A percentile compares a stretch with the other conserved stretches of the same genome.
phyloP scores from a whole-genome alignment of 2,329 filamentous ascomycete species.

The Reticulascus tulasneorum region DNA sequence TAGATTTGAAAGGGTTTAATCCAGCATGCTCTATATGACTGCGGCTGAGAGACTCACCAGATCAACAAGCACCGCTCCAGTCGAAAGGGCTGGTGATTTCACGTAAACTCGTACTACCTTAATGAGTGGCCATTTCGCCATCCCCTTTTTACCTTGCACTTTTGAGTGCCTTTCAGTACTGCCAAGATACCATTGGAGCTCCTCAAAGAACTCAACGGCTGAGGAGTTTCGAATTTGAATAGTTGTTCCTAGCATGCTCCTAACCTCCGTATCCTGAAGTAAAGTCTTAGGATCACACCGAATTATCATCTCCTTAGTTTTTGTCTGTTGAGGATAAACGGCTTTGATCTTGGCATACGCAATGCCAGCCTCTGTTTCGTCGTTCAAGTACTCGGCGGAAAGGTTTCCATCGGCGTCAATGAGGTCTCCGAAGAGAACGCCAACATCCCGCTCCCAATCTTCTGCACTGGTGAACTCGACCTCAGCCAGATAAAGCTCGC shows the following conservation, averaged over 20 bases:
- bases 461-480: conserved; percentile 51
- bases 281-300: no score
- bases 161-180: no score
- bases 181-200: no score
- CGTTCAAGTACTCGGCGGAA: conserved; percentile 29
- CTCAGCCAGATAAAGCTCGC: conserved; percentile 43
- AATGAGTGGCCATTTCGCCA: conserved; percentile 46
- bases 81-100: conserved; percentile 27
- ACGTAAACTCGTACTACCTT: conserved; percentile 42
- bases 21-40: background rate
- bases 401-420: conserved; percentile 33
- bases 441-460: conserved; percentile 52
- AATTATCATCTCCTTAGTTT: conserved; percentile 24
- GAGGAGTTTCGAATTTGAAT: no score
- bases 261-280: no score
- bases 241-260: no score
- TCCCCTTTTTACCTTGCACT: conserved; percentile 11
- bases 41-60: conserved; percentile 35
- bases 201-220: no score
- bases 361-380: conserved; percentile 38
- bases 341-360: conserved; percentile 40
- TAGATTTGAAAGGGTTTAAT: conserved; percentile 7
- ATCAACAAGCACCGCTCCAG: conserved; percentile 36
- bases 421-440: conserved; percentile 44
- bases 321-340: conserved; percentile 33